Conservation (phyloP, 139 green algal genomes). For the Tetraselmis chui region DNA sequence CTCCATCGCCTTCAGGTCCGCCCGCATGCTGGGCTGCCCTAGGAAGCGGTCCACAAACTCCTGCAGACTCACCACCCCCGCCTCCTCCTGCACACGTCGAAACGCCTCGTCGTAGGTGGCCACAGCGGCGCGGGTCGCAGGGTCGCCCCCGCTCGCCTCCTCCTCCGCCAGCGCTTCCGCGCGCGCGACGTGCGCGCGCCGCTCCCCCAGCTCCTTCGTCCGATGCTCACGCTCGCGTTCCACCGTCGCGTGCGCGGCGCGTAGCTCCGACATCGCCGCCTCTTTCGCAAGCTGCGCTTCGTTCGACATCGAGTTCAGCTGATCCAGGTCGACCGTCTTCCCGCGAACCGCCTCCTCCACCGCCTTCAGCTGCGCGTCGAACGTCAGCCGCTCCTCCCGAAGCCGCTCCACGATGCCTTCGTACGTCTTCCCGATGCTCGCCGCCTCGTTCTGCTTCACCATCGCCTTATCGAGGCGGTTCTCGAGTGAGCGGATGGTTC, state of each 20-base stretch:
- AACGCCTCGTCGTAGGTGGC: slow-evolving; percentile 36
- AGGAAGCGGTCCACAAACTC: slow-evolving; percentile 21
- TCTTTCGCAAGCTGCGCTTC: slow-evolving; percentile 37
- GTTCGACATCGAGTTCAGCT: background rate
- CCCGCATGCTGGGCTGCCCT: slow-evolving; percentile 8
- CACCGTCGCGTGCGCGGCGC: slow-evolving; percentile 3
- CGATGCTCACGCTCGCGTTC: slow-evolving; percentile 15
- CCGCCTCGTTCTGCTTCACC: slow-evolving; percentile 57
- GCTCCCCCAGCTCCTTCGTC: slow-evolving; percentile 26
- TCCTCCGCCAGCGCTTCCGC: slow-evolving; percentile 26
- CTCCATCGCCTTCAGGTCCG: background rate
- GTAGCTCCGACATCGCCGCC: slow-evolving; percentile 5
- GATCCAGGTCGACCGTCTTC: slow-evolving; percentile 4
- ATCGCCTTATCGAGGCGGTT: slow-evolving; percentile 59
- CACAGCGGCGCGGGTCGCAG: slow-evolving; percentile 7
- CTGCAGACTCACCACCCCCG: slow-evolving; percentile 11
- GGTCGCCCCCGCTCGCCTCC: slow-evolving; percentile 4
- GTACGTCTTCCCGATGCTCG: slow-evolving; percentile 51
- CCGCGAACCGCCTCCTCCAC: slow-evolving; percentile 33
- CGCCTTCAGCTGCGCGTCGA: slow-evolving; percentile 33
- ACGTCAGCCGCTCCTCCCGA: slow-evolving; percentile 29
- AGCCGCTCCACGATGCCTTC: slow-evolving; percentile 37
- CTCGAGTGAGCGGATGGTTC: slow-evolving; percentile 41
- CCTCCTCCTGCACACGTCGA: slow-evolving; percentile 33
- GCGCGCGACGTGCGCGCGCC: slow-evolving; percentile 15